phyloP scores from a whole-genome alignment of 768 basidiomycete species.

The Boletus tomentosulus region DNA sequence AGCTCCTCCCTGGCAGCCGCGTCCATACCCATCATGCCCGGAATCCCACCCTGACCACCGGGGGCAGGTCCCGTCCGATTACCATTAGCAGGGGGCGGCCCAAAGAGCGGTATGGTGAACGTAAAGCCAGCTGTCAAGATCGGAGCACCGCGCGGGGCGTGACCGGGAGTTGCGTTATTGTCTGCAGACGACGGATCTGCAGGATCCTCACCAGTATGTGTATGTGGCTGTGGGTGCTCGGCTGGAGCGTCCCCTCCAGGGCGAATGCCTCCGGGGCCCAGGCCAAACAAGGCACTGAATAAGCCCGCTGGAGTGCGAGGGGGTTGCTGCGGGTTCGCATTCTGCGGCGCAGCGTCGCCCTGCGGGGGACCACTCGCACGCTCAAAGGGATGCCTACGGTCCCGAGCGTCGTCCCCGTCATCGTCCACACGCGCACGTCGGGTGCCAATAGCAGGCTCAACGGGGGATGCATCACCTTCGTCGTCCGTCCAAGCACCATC shows the following conservation, averaged over 20 bases:
- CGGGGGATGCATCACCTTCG: constrained; percentile 26
- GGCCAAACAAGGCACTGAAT: constrained; percentile 26
- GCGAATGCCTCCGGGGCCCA: constrained; percentile 8
- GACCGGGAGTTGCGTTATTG: constrained; percentile 23
- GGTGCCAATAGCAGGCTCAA: constrained; percentile 31
- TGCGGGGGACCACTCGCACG: constrained; percentile 36
- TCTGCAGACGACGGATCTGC: constrained; percentile 15
- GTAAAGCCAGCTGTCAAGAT: constrained; percentile 30
- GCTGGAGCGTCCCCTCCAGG: constrained; percentile 16
- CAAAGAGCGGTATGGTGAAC: constrained; percentile 34
- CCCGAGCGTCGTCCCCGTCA: constrained; percentile 56
- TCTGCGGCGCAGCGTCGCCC: constrained; percentile 20
- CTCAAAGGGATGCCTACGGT: constrained; percentile 63
- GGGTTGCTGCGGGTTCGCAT: constrained; percentile 19
- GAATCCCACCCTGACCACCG: constrained; percentile 2
- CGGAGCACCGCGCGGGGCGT: constrained; percentile 18
- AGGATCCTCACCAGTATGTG: constrained; percentile 27
- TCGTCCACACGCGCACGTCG: constrained; percentile 59
- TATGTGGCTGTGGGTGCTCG: constrained; percentile 18
- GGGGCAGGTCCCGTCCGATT: constrained; percentile 4
- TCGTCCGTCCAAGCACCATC: constrained; percentile 28
- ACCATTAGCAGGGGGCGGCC: constrained; percentile 6
- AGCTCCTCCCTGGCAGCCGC: constrained; percentile 20
- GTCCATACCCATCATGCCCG: constrained; percentile 17
- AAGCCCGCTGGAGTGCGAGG: constrained; percentile 16